Evolutionary conservation across 2,329 filamentous ascomycete genomes (phyloP).

Genomic region (Penicillium hordei): DNA sequence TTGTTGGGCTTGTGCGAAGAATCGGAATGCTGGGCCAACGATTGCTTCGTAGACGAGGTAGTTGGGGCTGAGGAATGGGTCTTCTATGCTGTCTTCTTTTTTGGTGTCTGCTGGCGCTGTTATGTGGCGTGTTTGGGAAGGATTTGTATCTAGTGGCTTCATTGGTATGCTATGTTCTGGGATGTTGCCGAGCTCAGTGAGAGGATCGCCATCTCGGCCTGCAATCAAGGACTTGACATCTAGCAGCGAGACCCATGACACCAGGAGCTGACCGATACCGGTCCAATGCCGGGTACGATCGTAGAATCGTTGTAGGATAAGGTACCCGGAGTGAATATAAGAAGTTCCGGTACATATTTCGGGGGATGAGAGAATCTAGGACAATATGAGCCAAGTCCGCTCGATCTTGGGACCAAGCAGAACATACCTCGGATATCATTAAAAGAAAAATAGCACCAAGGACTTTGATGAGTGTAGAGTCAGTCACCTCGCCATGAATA

Average conservation of each 20-base stretch:
- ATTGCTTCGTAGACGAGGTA: conserved; percentile 36
- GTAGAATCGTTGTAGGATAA: conserved; percentile 32
- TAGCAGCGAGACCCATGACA: conserved; percentile 37
- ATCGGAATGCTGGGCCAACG: conserved; percentile 34
- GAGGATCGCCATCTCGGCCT: conserved; percentile 37
- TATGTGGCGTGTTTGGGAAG: neutral
- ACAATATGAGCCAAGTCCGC: conserved; percentile 1
- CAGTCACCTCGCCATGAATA: conserved; percentile 28
- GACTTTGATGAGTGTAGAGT: conserved; percentile 26
- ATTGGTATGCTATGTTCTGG: conserved; percentile 10
- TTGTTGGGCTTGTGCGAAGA: conserved; percentile 36
- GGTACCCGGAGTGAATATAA: conserved; percentile 34
- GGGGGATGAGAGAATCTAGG: conserved; percentile 30
- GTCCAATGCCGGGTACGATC: conserved; percentile 30
- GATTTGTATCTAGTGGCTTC: neutral
- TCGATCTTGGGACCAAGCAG: neutral
- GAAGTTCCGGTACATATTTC: conserved; percentile 30
- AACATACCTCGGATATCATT: conserved; percentile 38
- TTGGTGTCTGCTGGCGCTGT: neutral
- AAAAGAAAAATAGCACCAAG: conserved; percentile 35
- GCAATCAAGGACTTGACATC: conserved; percentile 39
- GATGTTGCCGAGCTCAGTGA: conserved; percentile 30
- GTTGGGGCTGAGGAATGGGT: conserved; percentile 26
- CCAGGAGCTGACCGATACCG: conserved; percentile 29
- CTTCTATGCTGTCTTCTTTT: conserved; percentile 17